Conservation (phyloP, 441 rosid genomes). For the Erysimum cheiri region DNA sequence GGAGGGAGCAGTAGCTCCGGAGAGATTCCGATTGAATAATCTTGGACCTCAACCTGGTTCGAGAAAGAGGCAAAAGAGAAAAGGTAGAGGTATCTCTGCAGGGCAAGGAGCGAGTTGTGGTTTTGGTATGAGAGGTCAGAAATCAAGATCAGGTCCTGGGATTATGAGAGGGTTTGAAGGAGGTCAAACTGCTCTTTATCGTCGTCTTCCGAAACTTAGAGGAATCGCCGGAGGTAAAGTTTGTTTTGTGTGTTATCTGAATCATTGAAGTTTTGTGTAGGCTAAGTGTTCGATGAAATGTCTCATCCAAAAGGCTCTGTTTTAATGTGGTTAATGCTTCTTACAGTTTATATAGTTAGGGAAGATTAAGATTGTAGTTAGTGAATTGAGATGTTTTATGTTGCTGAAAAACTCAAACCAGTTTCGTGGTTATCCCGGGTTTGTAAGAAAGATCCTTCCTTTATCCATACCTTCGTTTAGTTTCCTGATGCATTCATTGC, state of each 20-base stretch:
- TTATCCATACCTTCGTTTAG: not conserved
- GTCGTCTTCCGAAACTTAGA: conserved; percentile 80
- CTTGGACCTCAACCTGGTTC: conserved; percentile 92
- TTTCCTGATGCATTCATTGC: conserved; percentile 3
- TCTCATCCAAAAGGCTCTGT: conserved; percentile 1
- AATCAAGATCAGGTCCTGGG: conserved; percentile 93
- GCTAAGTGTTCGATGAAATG: conserved; percentile 38
- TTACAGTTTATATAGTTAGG: not conserved
- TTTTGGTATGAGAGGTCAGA: conserved; percentile 97
- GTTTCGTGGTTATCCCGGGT: not conserved
- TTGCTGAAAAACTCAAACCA: not conserved
- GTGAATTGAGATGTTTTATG: not conserved
- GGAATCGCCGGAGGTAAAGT: conserved; percentile 91
- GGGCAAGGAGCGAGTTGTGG: conserved; percentile 97
- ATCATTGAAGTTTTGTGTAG: not conserved
- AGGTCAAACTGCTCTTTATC: conserved; percentile 92
- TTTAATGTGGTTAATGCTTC: not conserved
- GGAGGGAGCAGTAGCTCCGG: conserved; percentile 34
- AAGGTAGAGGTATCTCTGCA: conserved; percentile 91
- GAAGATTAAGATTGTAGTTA: not conserved
- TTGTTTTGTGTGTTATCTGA: not conserved
- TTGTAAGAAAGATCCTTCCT: conserved; percentile 1
- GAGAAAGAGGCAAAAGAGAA: conserved; percentile 83
- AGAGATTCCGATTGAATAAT: conserved; percentile 74
- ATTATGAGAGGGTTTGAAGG: conserved; percentile 91